Base-by-base conservation (phyloP, 2,329 filamentous ascomycete genomes). In the Claviceps sp. region DNA sequence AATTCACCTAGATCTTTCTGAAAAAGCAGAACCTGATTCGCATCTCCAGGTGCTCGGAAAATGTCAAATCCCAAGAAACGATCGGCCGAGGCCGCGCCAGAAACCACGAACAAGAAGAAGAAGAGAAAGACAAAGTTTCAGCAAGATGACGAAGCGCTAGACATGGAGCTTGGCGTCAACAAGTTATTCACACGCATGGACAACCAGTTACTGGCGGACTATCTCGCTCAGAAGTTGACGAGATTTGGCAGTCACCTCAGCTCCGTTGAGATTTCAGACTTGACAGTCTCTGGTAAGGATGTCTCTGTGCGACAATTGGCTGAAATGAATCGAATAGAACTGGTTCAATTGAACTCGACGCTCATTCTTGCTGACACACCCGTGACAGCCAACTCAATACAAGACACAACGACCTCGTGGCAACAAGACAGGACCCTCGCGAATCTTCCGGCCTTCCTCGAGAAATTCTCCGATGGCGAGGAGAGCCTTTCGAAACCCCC, bases 171-270 rank as follows among this genome's bases (percentile, higher is more conserved):
- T 37, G 84, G 85, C 6, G 72, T 96, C 58, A 95, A 96, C 69
- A 81, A 80, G 57, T 79, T 86, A 3, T 87, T 96, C 64, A 79
- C 82, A 45, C 79, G 81, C 55, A 90, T 96, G 84, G 88, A 95
- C 66, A 84, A 81, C 54, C 80, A 84, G 58, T 74, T 96, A 43
- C 72, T 96, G 47, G 87, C 90, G 1, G 91, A 96, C 65, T 83
- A 95, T 65, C 74, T 96, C 55, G 86, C 86, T 6, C 84, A 93
- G 63, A 81, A 86, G 63, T 84, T 87, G 50, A 81, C 78, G 57
- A 78, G 85, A 24, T 94, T 91, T 62, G 87, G 89, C 51, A 81
- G 79, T 30, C 85, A 95, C 50, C 67, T 96, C 61, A 95, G 87
- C 59, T 73, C 82, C 0, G 78, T 97, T 42, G 93, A 98, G 69